A percentile compares a stretch with the other conserved stretches of the same genome.
Conservation (phyloP, 2,329 filamentous ascomycete genomes). For the Erysiphe pulchra region DNA sequence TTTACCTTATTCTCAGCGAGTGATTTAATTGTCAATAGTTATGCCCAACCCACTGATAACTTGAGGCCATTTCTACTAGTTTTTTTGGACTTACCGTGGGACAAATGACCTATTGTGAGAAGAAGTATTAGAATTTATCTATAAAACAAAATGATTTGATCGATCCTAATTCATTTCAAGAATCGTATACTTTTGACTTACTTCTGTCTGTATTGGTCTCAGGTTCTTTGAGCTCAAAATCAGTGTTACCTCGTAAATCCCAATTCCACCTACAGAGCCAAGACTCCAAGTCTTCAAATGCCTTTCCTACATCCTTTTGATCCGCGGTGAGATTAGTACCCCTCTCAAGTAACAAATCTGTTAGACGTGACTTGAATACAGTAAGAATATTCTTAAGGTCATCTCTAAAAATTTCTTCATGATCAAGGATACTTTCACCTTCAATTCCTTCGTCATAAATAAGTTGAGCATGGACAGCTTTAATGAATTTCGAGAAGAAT, state of each 20-base stretch:
- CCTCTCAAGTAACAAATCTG: conserved; percentile 19
- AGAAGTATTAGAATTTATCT: too few relatives aligned
- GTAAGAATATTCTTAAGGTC: conserved; percentile 23
- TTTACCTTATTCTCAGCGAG: too few relatives aligned
- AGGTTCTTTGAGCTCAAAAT: too few relatives aligned
- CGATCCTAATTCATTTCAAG: too few relatives aligned
- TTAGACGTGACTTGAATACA: conserved; percentile 27
- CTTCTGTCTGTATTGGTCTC: too few relatives aligned
- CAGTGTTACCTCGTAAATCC: conserved; percentile 26
- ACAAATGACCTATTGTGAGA: too few relatives aligned
- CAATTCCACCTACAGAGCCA: conserved; percentile 24
- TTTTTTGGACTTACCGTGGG: too few relatives aligned
- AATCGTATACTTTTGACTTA: too few relatives aligned
- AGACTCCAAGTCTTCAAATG: conserved; percentile 23
- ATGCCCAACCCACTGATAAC: too few relatives aligned
- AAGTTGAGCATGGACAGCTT: conserved; percentile 27
- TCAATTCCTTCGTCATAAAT: conserved; percentile 24
- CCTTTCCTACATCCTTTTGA: conserved; percentile 20
- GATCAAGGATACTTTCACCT: conserved; percentile 17
- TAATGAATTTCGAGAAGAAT: conserved; percentile 22
- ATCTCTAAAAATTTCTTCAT: conserved; percentile 10
- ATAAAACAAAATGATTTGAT: too few relatives aligned
- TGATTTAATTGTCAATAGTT: too few relatives aligned
- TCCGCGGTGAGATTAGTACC: conserved; percentile 15
- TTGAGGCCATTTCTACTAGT: too few relatives aligned